Evolutionary conservation across 2,329 filamentous ascomycete genomes (phyloP), one percentile per base, ranked within the genome.

Genomic region (Fusarium buxicola): DNA sequence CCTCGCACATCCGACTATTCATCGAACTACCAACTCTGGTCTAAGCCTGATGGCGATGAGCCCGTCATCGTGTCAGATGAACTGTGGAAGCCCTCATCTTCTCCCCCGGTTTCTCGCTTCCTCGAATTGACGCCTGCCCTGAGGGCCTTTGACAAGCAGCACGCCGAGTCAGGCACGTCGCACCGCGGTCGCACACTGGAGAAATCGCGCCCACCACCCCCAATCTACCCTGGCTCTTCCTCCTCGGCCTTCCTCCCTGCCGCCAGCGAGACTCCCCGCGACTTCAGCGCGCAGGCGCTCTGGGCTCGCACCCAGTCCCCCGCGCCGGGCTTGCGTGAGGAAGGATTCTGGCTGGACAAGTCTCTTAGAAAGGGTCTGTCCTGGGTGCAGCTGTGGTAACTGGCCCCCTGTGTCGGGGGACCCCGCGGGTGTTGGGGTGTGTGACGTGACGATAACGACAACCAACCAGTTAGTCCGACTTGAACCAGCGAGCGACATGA

Each of bases 11-110:
- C 41, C 16, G 40, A 31, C 13, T 61, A 43, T 38, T 49, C 56
- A 8, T 51, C 58, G 48, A 55, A 59, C 54, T 69, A 70, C 44
- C 68, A 70, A 44, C 68, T 70, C 18, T 70, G 68, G 68, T 69
- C 66, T 18, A 69, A 65, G 62, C 47, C 60, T 38, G 55, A 45
- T 12, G 34, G 49, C 27, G 46, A 54, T 7, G 46, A 59, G 32
- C 39, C 48, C 34, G 40, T 32, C 8, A 31, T 57, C 34, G 51
- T 45, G 9, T 48, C 63, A 6, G 59, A 60, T 41, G 55, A 66
- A 31, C 61, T 71, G 27, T 71, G 69, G 69, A 67, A 64, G 47
- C 65, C 69, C 4, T 58, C 58, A 7, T 58, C 59, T 12, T 46
- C 27, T 25, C 13, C 52, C 9, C 36, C 47, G 5, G 31, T 55